A percentile compares a stretch with the other conserved stretches of the same genome.
phyloP scores from a whole-genome alignment of 2,329 filamentous ascomycete species.

The Beauveria sp. region DNA sequence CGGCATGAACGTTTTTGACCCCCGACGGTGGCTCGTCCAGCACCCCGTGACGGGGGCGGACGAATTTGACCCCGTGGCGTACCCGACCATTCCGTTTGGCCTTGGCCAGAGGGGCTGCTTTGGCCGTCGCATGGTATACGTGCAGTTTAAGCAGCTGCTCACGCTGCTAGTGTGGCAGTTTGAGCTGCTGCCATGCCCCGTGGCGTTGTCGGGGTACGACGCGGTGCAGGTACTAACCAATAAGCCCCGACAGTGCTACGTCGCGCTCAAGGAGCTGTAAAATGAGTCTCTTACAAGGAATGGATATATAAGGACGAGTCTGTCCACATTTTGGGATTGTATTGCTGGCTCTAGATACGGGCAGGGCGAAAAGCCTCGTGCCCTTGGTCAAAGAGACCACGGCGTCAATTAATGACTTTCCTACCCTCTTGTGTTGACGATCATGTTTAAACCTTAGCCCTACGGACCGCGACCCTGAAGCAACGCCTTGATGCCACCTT shows the following conservation, averaged over 20 bases:
- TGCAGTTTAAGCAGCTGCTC: conserved; percentile 6
- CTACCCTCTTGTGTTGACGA: no score
- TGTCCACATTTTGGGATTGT: no score
- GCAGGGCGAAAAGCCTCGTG: no score
- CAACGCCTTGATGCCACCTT: not conserved
- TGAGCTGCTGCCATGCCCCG: not conserved
- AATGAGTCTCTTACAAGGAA: no score
- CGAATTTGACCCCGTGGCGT: conserved; percentile 2
- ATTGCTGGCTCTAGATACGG: no score
- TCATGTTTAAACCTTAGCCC: no score
- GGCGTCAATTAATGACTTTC: no score
- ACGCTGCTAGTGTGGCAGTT: conserved; percentile 10
- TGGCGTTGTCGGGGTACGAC: conserved; percentile 1
- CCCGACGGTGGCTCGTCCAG: conserved; percentile 12
- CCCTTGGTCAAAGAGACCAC: no score
- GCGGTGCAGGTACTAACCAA: conserved; percentile 2
- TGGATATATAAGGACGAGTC: no score
- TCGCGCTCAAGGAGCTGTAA: conserved; percentile 1
- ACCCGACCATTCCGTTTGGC: conserved; percentile 1
- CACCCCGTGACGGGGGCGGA: not conserved
- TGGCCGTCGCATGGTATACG: conserved; percentile 3
- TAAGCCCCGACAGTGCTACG: conserved; percentile 6
- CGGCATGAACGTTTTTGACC: conserved; percentile 10
- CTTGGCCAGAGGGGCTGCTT: conserved; percentile 6
- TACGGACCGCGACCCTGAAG: not conserved